Base-by-base conservation (phyloP, 139 green algal species). In the Chlamydomonas sp. region DNA sequence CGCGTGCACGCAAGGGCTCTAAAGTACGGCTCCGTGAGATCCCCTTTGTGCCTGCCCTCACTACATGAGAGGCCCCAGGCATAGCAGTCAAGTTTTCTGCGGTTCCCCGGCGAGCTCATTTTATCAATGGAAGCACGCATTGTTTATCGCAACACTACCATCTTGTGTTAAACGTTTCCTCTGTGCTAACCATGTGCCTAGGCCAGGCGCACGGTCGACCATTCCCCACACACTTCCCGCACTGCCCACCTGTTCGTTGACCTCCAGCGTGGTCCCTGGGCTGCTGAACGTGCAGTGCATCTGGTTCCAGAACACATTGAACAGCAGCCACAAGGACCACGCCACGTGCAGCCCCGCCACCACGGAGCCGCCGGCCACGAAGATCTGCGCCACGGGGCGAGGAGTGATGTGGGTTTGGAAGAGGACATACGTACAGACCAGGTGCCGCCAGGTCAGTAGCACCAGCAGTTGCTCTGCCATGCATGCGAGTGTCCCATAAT, bases 301-400 rank as follows among this genome's bases (percentile, higher is more conserved):
- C 63, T 94, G 91, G 83, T 94, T 94, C 74, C 88, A 94, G 1
- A 92, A 62, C 4, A 94, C 88, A 77, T 93, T 93, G 83, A 91
- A 92, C 3, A 92, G 81, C 72, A 94, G 88, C 78, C 73, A 89
- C 63, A 89, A 20, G 2, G 85, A 84, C n/a, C 90, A 78, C 2
- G 18, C 9, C 2, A 12, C 18, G 67, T 93, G 90, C 4, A 89
- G 3, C 17, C n/a, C 63, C 7, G 83, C 84, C 4, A 68, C 72
- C 5, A 2, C 0, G 57, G 5, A 17, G 18, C 84, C 87, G 8
- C 77, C 31, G 6, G 62, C 77, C 6, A 1, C 2, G 12, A 60
- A 63, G 3, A 89, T 80, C 82, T 89, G 77, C 84, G 18, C 0
- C 1, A 57, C 17, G 15, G 6, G 61, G 31, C 0, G 49, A 80